phyloP scores from a whole-genome alignment of 2,329 filamentous ascomycete species.

The Fusarium goolgardi region DNA sequence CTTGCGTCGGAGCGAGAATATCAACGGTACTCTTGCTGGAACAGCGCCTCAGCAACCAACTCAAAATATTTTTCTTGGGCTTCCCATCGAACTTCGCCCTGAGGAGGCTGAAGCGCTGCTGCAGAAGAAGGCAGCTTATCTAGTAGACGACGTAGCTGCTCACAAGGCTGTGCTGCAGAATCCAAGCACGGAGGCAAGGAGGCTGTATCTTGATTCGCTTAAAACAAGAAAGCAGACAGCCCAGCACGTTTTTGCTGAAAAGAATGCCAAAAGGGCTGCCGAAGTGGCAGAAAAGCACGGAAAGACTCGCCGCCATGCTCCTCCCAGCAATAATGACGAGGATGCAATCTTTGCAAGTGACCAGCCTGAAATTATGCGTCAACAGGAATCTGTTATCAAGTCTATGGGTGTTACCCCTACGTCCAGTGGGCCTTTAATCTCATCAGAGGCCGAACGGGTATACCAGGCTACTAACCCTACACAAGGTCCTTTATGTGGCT shows the following conservation, averaged over 20 bases:
- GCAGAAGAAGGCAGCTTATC: constrained; percentile 78
- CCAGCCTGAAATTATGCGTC: constrained; percentile 25
- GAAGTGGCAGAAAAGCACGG: constrained; percentile 44
- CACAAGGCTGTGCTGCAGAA: constrained; percentile 74
- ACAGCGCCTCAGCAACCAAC: constrained; percentile 92
- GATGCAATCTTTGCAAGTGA: constrained; percentile 38
- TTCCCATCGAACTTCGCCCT: constrained; percentile 89
- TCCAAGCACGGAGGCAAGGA: constrained; percentile 66
- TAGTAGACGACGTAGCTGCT: constrained; percentile 81
- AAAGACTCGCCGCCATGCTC: constrained; percentile 4
- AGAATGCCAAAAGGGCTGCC: constrained; percentile 52
- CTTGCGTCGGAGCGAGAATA: constrained; percentile 82
- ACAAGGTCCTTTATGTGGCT: constrained; percentile 74
- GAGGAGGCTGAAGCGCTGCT: constrained; percentile 89
- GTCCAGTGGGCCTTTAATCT: constrained; percentile 50
- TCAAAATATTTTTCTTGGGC: constrained; percentile 91
- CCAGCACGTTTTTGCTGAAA: constrained; percentile 55
- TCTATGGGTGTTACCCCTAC: constrained; percentile 53
- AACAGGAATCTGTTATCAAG: constrained; percentile 32
- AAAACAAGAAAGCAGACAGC: constrained; percentile 57
- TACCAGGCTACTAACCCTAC: constrained; percentile 31
- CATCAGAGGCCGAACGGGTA: constrained; percentile 23
- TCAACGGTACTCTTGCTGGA: constrained; percentile 87
- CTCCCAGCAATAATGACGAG: constrained; percentile 26
- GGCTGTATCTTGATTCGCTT: constrained; percentile 72